Percentiles rank a stretch among this genome's conserved stretches.
phyloP scores from a whole-genome alignment of 495 filamentous ascomycete species.

The Hypoxylon perforatum region DNA sequence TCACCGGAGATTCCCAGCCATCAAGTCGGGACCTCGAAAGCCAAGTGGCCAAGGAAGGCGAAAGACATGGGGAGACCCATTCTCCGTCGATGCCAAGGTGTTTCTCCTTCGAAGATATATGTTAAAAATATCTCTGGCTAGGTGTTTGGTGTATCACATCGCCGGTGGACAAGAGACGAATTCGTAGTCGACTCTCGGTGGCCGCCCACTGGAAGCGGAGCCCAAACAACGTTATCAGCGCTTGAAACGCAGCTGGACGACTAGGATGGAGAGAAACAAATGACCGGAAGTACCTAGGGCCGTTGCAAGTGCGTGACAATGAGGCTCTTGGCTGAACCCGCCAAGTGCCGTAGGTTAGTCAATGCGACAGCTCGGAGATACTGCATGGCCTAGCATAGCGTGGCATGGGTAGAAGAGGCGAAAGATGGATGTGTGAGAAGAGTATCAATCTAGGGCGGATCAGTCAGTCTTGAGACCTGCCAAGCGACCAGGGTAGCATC shows the following conservation, averaged over 20 bases:
- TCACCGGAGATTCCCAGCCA: constrained; percentile 10
- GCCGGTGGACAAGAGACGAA: constrained; percentile 24
- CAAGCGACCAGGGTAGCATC: constrained; percentile 41
- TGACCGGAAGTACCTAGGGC: constrained; percentile 17
- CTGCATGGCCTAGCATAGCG: too few species aligned
- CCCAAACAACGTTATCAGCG: constrained; percentile 28
- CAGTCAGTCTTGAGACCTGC: constrained; percentile 54
- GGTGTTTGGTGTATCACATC: constrained; percentile 34
- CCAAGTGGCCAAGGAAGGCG: constrained; percentile 28
- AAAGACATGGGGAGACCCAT: constrained; percentile 33
- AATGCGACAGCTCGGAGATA: constrained; percentile 32
- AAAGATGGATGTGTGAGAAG: constrained; percentile 39
- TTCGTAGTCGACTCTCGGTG: constrained; percentile 13
- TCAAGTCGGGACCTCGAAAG: constrained; percentile 42
- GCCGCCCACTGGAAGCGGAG: constrained; percentile 39
- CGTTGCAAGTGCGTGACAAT: constrained; percentile 36
- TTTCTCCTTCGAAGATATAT: constrained; percentile 29
- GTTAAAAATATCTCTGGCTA: constrained; percentile 44
- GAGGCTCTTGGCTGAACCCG: constrained; percentile 46
- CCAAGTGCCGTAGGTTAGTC: constrained; percentile 44
- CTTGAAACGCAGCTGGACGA: constrained; percentile 46
- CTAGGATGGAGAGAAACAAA: constrained; percentile 29
- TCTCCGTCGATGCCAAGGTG: constrained; percentile 40
- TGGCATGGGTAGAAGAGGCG: too few species aligned
- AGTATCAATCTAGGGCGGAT: constrained; percentile 42